Conservation (phyloP, 1,139 yeast genomes). For the Magnusiomyces tetraspermus region DNA sequence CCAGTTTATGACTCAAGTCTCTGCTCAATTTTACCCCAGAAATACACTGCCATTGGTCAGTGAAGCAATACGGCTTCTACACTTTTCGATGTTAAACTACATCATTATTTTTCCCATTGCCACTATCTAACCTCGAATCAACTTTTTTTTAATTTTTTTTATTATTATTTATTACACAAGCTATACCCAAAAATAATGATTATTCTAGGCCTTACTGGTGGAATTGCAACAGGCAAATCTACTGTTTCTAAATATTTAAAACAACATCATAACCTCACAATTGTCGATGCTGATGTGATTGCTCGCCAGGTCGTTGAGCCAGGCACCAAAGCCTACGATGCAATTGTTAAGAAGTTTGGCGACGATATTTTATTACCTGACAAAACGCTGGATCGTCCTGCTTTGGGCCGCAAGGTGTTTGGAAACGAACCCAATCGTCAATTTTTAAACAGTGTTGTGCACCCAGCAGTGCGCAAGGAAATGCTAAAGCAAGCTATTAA, state of each 20-base stretch:
- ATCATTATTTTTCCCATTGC: too few relatives aligned
- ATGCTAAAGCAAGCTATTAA: constrained; percentile 49
- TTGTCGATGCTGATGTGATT: constrained; percentile 84
- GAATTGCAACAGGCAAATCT: constrained; percentile 91
- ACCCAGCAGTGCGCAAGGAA: constrained; percentile 74
- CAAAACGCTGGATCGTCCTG: constrained; percentile 47
- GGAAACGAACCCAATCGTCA: constrained; percentile 46
- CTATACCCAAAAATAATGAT: constrained; percentile 45
- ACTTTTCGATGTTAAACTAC: too few relatives aligned
- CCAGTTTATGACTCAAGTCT: too few relatives aligned
- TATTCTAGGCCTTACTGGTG: constrained; percentile 89
- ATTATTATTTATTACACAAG: too few relatives aligned
- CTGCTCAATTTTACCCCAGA: too few relatives aligned
- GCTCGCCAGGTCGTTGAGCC: constrained; percentile 83
- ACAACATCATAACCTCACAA: constrained; percentile 44
- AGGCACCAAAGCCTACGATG: constrained; percentile 58
- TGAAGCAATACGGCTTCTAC: too few relatives aligned
- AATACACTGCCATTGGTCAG: too few relatives aligned
- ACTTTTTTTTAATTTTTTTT: too few relatives aligned
- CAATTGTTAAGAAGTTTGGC: constrained; percentile 53
- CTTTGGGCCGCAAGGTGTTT: constrained; percentile 72
- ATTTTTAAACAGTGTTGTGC: constrained; percentile 65
- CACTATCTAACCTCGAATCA: too few relatives aligned
- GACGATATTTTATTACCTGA: constrained; percentile 43
- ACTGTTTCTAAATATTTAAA: constrained; percentile 62